Evolutionary conservation across 208 protist species (phyloP).

Genomic region (Leishmania braziliensis): DNA sequence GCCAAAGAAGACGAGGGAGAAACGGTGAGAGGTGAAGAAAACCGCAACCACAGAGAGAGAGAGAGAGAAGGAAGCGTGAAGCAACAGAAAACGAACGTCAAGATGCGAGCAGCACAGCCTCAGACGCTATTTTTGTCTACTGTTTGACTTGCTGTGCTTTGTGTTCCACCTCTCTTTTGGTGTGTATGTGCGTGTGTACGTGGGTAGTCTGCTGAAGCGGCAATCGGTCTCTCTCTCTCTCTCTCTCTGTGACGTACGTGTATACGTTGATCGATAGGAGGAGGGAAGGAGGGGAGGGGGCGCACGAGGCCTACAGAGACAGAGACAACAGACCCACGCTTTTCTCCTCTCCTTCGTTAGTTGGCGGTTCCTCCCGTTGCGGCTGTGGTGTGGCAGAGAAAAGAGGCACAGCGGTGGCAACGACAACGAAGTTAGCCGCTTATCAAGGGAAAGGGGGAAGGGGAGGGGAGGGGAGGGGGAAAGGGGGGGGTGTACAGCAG

Average conservation of each 20-base stretch:
- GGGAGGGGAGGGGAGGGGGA: not conserved
- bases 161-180: too few relatives aligned
- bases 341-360: not conserved
- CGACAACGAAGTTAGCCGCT: not conserved
- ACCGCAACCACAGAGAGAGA: not conserved
- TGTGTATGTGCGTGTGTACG: too few relatives aligned
- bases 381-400: not conserved
- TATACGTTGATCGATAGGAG: not conserved
- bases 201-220: too few relatives aligned
- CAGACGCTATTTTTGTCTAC: too few relatives aligned
- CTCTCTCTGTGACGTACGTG: too few relatives aligned
- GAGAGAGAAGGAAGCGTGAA: conserved; percentile 8
- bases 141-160: too few relatives aligned
- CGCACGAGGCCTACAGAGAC: not conserved
- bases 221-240: too few relatives aligned
- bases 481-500: not conserved
- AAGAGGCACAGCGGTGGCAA: not conserved
- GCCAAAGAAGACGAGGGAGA: not conserved
- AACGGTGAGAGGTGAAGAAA: not conserved
- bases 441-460: not conserved
- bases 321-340: not conserved
- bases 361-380: too few relatives aligned
- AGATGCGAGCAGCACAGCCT: not conserved
- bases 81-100: conserved; percentile 21
- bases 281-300: not conserved